Conservation (phyloP, 2,329 filamentous ascomycete species). For the Cadophora sp. region DNA sequence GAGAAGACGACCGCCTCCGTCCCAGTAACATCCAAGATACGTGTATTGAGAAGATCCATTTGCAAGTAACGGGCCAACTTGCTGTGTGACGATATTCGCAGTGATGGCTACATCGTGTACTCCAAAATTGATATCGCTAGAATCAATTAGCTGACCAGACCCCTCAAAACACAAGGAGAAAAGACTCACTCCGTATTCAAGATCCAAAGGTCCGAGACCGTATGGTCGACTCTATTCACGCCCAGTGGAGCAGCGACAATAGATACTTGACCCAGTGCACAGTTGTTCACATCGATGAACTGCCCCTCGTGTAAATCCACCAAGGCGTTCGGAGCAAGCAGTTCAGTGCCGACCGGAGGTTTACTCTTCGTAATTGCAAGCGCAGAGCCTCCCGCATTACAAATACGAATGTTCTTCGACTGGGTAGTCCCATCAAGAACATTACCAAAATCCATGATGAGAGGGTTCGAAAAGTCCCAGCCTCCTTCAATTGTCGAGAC, state of each 20-base stretch:
- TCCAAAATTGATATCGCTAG: slow-evolving; percentile 49
- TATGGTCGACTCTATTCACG: slow-evolving; percentile 44
- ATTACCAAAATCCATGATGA: slow-evolving; percentile 45
- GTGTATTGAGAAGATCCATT: slow-evolving; percentile 44
- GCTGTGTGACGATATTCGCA: slow-evolving; percentile 45
- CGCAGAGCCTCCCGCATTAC: slow-evolving; percentile 48
- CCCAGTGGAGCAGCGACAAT: slow-evolving; percentile 44
- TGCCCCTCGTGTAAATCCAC: slow-evolving; percentile 47
- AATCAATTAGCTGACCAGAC: not conserved
- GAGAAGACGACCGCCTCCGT: slow-evolving; percentile 48
- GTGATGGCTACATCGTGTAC: slow-evolving; percentile 47
- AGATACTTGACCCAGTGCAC: slow-evolving; percentile 44
- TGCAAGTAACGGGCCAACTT: slow-evolving; percentile 48
- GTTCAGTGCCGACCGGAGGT: slow-evolving; percentile 45
- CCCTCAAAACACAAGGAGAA: not conserved
- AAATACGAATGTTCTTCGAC: slow-evolving; percentile 46
- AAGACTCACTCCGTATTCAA: slow-evolving; percentile 48
- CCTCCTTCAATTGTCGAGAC: slow-evolving; percentile 47
- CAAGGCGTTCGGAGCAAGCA: slow-evolving; percentile 45
- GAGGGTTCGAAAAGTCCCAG: slow-evolving; percentile 41
- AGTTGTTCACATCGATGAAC: slow-evolving; percentile 44
- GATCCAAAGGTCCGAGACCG: slow-evolving; percentile 47
- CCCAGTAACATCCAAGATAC: slow-evolving; percentile 51
- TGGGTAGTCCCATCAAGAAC: slow-evolving; percentile 44
- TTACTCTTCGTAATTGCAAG: slow-evolving; percentile 50